Evolutionary conservation across 1,284 basidiomycete species (phyloP).

Genomic region (Cystobasidium pallidum): DNA sequence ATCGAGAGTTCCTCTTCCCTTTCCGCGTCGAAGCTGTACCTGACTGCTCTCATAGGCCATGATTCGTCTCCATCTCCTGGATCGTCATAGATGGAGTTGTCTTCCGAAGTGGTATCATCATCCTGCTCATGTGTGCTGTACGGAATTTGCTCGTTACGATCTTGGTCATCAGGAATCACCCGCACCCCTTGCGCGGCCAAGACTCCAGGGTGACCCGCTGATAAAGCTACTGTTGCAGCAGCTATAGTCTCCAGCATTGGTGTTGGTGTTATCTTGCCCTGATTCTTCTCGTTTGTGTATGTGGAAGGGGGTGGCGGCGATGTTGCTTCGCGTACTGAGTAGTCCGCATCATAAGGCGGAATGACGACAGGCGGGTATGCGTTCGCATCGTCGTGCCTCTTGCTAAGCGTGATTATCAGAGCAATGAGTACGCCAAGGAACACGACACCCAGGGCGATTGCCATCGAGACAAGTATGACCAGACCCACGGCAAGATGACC

Average conservation of each 20-base stretch:
- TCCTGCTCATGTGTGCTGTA: conserved; percentile 15
- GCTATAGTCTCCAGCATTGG: conserved; percentile 43
- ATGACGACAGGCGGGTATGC: conserved; percentile 49
- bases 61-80: conserved; percentile 40
- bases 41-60: conserved; percentile 24
- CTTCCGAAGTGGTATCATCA: conserved; percentile 22
- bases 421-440: conserved; percentile 86
- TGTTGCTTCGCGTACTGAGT: conserved; percentile 52
- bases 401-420: conserved; percentile 84
- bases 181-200: background rate
- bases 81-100: conserved; percentile 37
- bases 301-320: conserved; percentile 27
- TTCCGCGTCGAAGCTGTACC: conserved; percentile 40
- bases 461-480: conserved; percentile 95
- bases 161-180: background rate
- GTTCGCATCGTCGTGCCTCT: conserved; percentile 65
- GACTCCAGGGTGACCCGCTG: conserved; percentile 16
- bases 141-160: conserved; percentile 1
- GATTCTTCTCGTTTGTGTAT: conserved; percentile 18
- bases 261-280: conserved; percentile 29
- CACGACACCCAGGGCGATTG: conserved; percentile 91
- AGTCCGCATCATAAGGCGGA: conserved; percentile 45
- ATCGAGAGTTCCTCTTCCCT: conserved; percentile 37
- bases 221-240: conserved; percentile 43
- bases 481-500: conserved; percentile 87